Conservation (phyloP, 1,139 yeast species). For the Blastobotrys illinoisensis region DNA sequence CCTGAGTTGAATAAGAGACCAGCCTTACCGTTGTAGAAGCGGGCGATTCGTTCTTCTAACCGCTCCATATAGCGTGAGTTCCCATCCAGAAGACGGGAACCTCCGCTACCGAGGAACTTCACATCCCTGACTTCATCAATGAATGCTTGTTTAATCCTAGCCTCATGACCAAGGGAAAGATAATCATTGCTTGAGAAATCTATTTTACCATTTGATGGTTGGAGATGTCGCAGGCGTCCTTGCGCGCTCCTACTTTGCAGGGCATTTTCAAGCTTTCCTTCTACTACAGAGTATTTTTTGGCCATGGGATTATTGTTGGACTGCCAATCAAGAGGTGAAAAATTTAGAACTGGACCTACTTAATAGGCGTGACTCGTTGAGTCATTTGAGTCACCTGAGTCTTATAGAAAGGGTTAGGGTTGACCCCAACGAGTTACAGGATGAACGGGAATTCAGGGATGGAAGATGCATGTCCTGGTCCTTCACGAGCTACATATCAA, state of each 20-base stretch:
- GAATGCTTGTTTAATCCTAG: constrained; percentile 11
- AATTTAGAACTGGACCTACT: no score
- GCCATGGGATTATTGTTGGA: no score
- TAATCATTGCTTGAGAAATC: constrained; percentile 30
- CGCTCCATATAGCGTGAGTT: constrained; percentile 20
- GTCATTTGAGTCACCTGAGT: constrained; percentile 6
- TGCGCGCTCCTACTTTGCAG: neutral
- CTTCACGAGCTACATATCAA: no score
- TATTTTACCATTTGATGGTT: neutral
- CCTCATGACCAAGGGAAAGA: constrained; percentile 17
- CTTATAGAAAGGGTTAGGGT: neutral
- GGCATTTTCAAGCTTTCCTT: neutral
- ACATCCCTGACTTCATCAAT: constrained; percentile 12
- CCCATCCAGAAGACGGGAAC: constrained; percentile 29
- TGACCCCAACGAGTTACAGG: no score
- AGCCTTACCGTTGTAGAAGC: constrained; percentile 20
- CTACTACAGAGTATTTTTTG: neutral
- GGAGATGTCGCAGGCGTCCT: constrained; percentile 2
- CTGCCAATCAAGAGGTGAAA: no score
- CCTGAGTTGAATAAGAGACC: constrained; percentile 28
- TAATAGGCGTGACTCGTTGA: neutral
- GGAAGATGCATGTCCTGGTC: no score
- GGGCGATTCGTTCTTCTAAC: constrained; percentile 20
- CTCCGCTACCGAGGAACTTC: constrained; percentile 24
- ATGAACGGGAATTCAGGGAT: no score